Evolutionary conservation across 2,329 filamentous ascomycete species (phyloP), one percentile per base, ranked within the genome.

Genomic region (Leptographium procerum): DNA sequence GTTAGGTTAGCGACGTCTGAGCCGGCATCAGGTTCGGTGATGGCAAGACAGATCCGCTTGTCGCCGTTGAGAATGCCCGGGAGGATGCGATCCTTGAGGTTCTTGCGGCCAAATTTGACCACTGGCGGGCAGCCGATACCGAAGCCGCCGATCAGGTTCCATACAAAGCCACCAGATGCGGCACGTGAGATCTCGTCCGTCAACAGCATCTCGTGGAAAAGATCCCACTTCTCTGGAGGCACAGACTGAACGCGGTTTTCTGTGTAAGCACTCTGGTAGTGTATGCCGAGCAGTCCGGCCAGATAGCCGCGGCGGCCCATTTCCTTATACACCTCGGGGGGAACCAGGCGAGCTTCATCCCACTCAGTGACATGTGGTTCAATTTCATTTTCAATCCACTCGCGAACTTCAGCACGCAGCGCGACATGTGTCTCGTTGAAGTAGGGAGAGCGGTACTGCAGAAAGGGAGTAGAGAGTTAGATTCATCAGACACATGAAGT

Each of bases 121-220:
- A 97, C 72, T 2, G 94, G 94, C 40, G 94, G 94, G 67, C 88
- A 88, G 60, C 94, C 94, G 65, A 99, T 99, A 57, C 91, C 92
- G 70, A 89, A 96, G n/a, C 94, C 94, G 65, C 92, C 94, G 63
- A 97, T 87, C 67, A 97, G 77, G 72, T 96, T 96, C 94, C 94
- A 97, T 26, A 97, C 91, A 63, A 97, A 87, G 60, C 94, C 94
- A 67, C 94, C 94, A 53, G 89, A 95, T 58, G 87, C 94, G 55
- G 85, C 79, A 58, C 94, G 89, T 45, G 89, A 95, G 51, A 99
- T 77, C 80, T 99, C 94, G 66, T 99, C 94, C 1, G 92, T 97
- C 60, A 99, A 71, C 51, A 97, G 80, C 83, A 97, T 82, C 80
- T 99, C 94, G 75, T 99, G 94, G 85, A 97, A 99, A 51, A 95